A percentile compares a stretch with the other conserved stretches of the same genome.
phyloP scores from a whole-genome alignment of 345 rosid genomes.

The Populus pruinosa region DNA sequence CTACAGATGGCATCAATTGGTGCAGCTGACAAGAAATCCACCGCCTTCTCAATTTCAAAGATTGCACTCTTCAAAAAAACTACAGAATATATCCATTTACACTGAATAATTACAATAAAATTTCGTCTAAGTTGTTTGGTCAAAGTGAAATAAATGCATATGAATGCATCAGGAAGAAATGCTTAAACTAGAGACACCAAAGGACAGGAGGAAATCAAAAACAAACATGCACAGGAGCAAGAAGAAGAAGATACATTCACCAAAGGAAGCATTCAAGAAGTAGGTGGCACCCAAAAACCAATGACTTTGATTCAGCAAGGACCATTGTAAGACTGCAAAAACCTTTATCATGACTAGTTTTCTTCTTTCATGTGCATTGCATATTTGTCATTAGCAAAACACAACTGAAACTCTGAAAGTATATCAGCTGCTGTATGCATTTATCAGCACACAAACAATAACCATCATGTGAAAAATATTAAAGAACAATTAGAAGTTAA shows the following conservation, averaged over 20 bases:
- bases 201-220: not conserved
- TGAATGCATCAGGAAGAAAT: not conserved
- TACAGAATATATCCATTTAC: not conserved
- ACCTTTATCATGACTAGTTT: no score
- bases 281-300: not conserved
- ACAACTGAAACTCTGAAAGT: no score
- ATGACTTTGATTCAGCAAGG: not conserved
- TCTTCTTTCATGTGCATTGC: no score
- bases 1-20: constrained; percentile 99
- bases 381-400: no score
- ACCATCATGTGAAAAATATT: no score
- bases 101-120: constrained; percentile 17
- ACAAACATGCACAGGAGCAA: not conserved
- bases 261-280: not conserved
- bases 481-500: no score
- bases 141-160: not conserved
- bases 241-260: not conserved
- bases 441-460: no score
- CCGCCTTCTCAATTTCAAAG: constrained; percentile 27
- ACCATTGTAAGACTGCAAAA: not conserved
- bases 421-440: no score
- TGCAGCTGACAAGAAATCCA: constrained; percentile 71
- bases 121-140: constrained; percentile 1
- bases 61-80: constrained; percentile 19
- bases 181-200: not conserved